A percentile compares a stretch with the other conserved stretches of the same genome.
Conservation (phyloP, 352 stramenopile genomes). For the Globisporangium heterothallicum region DNA sequence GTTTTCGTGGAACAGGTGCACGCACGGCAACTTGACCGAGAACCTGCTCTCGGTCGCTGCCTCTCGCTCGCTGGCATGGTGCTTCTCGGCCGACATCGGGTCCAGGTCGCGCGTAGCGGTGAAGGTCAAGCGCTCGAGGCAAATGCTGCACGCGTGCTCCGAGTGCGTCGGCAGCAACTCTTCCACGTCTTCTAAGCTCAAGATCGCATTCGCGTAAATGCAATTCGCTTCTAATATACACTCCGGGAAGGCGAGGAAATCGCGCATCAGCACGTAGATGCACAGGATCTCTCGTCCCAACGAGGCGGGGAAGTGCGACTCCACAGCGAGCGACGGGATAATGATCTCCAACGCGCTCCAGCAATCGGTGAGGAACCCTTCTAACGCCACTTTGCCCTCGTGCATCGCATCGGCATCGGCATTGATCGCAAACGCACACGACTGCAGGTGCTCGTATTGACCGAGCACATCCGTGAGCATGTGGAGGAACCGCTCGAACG, state of each 20-base stretch:
- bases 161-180: constrained; percentile 24
- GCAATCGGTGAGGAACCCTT: constrained; percentile 39
- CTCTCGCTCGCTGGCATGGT: constrained; percentile 3
- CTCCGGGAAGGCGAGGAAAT: constrained; percentile 47
- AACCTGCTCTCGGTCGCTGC: constrained; percentile 13
- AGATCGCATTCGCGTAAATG: constrained; percentile 47
- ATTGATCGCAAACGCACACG: constrained; percentile 34
- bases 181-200: constrained; percentile 51
- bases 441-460: constrained; percentile 32
- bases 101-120: constrained; percentile 17
- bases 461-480: constrained; percentile 30
- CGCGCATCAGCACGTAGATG: constrained; percentile 46
- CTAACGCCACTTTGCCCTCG: constrained; percentile 30
- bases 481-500: constrained; percentile 41
- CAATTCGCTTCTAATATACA: constrained; percentile 43
- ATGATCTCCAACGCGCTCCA: constrained; percentile 45
- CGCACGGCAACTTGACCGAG: constrained; percentile 42
- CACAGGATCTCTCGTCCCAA: constrained; percentile 30
- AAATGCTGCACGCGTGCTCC: constrained; percentile 54
- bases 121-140: constrained; percentile 31
- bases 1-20: constrained; percentile 58
- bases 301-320: constrained; percentile 29
- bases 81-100: neutral
- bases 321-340: constrained; percentile 35
- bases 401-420: constrained; percentile 26